Evolutionary conservation across 495 filamentous ascomycete species (phyloP), one percentile per base, ranked within the genome.

Genomic region (Cryomyces minteri): DNA sequence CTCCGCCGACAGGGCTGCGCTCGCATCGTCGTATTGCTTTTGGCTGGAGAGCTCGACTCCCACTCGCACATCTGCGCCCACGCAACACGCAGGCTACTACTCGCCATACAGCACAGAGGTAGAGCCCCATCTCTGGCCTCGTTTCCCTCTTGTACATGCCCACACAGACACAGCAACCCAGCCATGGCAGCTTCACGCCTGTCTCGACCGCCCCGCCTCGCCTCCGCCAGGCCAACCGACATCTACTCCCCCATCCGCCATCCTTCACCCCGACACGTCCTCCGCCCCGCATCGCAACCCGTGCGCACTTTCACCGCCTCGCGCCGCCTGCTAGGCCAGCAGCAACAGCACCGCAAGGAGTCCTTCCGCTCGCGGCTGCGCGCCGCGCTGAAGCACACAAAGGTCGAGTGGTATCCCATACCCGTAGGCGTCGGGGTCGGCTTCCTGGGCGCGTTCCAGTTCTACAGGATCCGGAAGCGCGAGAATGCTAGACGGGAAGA

Each of bases 361-460:
- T 73, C 78, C 5, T 88, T 84, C 60, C 58, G 72, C 25, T 73
- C 72, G 44, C 64, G 75, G 38, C 65, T 77, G 49, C 74, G 72
- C 41, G 68, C 72, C 37, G 80, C 79, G 6, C 67, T 83, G 49
- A 63, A 70, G 45, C 67, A 79, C 48, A 92, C 83, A 31, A 90
- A 80, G 53, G 72, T 94, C 43, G 74, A 83, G 70, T 98, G 90
- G 90, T 81, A 88, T 63, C 84, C 84, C n/a, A 96, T 98, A 56
- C 92, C 90, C 18, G 74, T 94, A 33, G 84, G 79, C 6, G 68
- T 96, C 5, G 90, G 90, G 39, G 80, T 96, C 51, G 84, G 72
- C 36, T 84, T 94, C 40, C 67, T 98, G 8, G 92, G 88, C 4
- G 62, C 84, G 11, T 67, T 81, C 30, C 86, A 94, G 49, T 78